Base-by-base conservation (phyloP, 345 rosid species). In the Lenwebbia sp. region DNA sequence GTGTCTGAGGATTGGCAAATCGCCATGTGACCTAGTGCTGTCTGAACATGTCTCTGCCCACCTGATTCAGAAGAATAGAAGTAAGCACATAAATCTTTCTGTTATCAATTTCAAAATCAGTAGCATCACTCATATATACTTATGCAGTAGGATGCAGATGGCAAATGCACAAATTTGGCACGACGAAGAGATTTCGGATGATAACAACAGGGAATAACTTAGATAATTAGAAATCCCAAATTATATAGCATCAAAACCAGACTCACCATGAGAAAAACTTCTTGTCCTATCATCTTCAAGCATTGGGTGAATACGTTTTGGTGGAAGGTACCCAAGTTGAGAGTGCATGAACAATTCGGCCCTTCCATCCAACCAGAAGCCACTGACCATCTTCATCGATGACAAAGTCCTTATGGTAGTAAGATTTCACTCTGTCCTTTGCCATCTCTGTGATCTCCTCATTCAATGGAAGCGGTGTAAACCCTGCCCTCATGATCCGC, bases 291-390 rank as follows among this genome's bases (percentile, higher is more conserved):
- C 76, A 17, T 65, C 44, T 33, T 33, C 76, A 0, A 7, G 76
- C 76, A 44, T 17, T 65, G 12, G 13, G 13, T 33, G 44, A 65
- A 65, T 33, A 30, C 37, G 76, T 2, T 33, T 65, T 65, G 30
- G 56, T 23, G 56, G 87, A 85, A 54, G 93, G 90, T 51, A 25
- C 88, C 94, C 94, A 94, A 52, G 92, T 83, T 30, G 94, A 92
- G 84, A 88, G 86, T 7, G 92, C 94, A 33, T 85, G 85, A 30
- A 91, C 75, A 55, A 91, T 86, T 54, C 94, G 91, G 17, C 94
- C 94, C 85, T 92, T 93, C 95, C 95, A 93, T 41, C 95, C 95
- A 33, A 91, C 93, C 65, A 91, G 90, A 86, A 92, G 52, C 94
- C 95, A 93, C 47, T 33, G 89, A 54, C 91, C 86, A 85, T 92